phyloP scores from a whole-genome alignment of 2,329 filamentous ascomycete species.

The Coniella lustricola region DNA sequence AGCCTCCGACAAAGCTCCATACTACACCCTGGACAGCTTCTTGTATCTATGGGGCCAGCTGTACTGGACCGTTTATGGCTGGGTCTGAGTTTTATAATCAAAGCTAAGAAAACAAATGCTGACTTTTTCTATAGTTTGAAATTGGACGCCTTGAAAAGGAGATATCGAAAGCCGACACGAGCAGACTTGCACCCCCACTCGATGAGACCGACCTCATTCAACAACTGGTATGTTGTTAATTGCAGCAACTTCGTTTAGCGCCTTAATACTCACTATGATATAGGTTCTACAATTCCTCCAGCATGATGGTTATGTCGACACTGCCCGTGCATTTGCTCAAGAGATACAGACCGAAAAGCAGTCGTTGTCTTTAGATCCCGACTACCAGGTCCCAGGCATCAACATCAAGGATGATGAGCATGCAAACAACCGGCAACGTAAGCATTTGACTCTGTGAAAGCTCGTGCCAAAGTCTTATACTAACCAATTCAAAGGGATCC shows the following conservation, averaged over 20 bases:
- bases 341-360: constrained; percentile 71
- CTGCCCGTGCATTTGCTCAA: constrained; percentile 77
- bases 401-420: constrained; percentile 76
- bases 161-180: constrained; percentile 51
- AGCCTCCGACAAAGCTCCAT: not conserved
- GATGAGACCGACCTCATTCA: constrained; percentile 76
- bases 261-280: constrained; percentile 11
- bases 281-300: constrained; percentile 76
- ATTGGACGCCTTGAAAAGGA: constrained; percentile 50
- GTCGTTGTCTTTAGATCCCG: constrained; percentile 55
- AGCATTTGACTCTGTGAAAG: constrained; percentile 25
- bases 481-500: constrained; percentile 58
- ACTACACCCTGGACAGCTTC: not conserved
- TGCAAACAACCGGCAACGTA: constrained; percentile 79
- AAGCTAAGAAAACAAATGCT: not conserved
- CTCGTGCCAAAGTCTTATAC: not conserved
- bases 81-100: constrained; percentile 17
- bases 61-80: constrained; percentile 11
- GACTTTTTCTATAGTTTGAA: constrained; percentile 43
- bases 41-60: constrained; percentile 6
- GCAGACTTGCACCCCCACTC: constrained; percentile 53
- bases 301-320: constrained; percentile 93
- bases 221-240: constrained; percentile 51
- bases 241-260: not conserved
- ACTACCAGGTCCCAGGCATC: constrained; percentile 47